Base-by-base conservation (phyloP, 2,329 filamentous ascomycete species). In the Arthroderma uncinatum region DNA sequence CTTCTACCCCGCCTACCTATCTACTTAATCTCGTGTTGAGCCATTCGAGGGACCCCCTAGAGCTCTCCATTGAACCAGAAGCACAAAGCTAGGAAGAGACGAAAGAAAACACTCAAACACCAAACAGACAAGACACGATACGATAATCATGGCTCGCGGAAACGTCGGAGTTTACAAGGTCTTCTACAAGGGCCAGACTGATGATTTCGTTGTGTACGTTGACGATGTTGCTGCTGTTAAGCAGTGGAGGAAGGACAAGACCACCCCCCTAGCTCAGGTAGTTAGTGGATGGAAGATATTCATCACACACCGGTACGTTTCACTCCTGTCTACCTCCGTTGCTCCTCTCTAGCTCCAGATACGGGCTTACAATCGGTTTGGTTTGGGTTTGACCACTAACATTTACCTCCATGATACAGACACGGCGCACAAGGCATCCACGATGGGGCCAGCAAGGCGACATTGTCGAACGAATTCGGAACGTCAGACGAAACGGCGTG, bases 251-350 rank as follows among this genome's bases (percentile, higher is more conserved):
- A 76, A 70, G 3, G 92, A 97, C 77, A 84, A 82, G 69, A 84
- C 81, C 30, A 77, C 93, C 30, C 87, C 93, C 37, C 76, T 97
- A 52, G 81, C 87, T 1, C 84, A 96, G 67, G 91, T 98, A 57
- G 81, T 97, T 57, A 89, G 85, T 58, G 80, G 86, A 6, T 97
- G 89, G 79, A 88, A 95, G 79, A 79, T 98, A 68, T 95, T 95
- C 68, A 77, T 86, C 44, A 95, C 90, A 36, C 87, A 94, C 78
- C 87, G 85, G 91, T 96, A 80, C 76, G 87, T 77, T 62, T 59
- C 33, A 56, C 39, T 54, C 57, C 56, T 57, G 47, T 42, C 53
- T 57, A 55, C 25, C 54, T 56, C 42, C 28, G 1, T 33, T 40
- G 14, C 28, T 19, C 19, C 4, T 39, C 55, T 40, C 16, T n/a